Conservation (phyloP, 441 rosid genomes). For the Breynia disticha region DNA sequence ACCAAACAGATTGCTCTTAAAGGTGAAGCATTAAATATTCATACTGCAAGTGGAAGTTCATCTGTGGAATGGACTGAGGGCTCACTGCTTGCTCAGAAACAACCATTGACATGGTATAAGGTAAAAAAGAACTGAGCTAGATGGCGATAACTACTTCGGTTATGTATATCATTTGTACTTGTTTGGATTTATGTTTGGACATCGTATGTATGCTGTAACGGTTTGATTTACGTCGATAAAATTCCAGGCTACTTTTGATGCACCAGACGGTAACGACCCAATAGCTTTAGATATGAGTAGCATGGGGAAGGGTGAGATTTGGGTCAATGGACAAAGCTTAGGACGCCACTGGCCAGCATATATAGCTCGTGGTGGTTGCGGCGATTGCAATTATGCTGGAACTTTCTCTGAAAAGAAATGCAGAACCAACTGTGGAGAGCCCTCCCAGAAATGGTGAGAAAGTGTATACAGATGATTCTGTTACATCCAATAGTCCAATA, state of each 20-base stretch:
- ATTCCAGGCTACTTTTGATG: constrained; percentile 61
- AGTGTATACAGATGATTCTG: constrained; percentile 7
- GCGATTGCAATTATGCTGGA: constrained; percentile 63
- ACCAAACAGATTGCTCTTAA: constrained; percentile 45
- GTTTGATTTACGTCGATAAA: background rate
- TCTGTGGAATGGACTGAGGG: constrained; percentile 85
- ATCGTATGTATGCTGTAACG: background rate
- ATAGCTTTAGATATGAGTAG: constrained; percentile 83
- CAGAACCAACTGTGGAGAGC: constrained; percentile 73
- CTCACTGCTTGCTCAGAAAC: constrained; percentile 52
- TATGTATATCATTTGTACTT: too few relatives aligned
- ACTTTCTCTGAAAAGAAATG: constrained; percentile 67
- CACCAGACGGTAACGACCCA: constrained; percentile 73
- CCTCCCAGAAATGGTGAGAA: constrained; percentile 84
- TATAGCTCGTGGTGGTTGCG: constrained; percentile 68
- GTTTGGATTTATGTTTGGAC: background rate
- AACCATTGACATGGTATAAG: constrained; percentile 88
- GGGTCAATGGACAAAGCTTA: constrained; percentile 84
- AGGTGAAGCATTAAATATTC: constrained; percentile 76
- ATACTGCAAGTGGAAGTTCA: constrained; percentile 73
- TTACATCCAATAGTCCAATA: constrained; percentile 40
- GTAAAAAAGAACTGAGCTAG: constrained; percentile 22
- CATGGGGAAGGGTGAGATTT: constrained; percentile 95
- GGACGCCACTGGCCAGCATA: constrained; percentile 97
- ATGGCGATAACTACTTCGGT: too few relatives aligned